Percentiles rank a stretch among this genome's conserved stretches.
Conservation (phyloP, 257 asterid genomes). For the Rubia yunnanensis region DNA sequence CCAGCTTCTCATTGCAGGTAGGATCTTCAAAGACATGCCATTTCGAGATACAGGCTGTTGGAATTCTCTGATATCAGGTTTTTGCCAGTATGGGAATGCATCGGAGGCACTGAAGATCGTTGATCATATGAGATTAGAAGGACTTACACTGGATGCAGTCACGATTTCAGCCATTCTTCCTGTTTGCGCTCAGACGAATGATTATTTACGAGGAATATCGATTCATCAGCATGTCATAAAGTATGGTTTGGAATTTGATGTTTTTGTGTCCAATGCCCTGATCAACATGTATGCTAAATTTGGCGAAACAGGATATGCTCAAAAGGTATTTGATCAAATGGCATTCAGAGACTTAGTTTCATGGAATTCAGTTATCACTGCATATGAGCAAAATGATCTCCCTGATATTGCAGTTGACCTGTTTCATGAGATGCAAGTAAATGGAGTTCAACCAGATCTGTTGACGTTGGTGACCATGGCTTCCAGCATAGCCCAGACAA, state of each 20-base stretch:
- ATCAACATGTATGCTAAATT: slow-evolving; percentile 6
- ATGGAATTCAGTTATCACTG: slow-evolving; percentile 1
- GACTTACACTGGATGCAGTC: slow-evolving; percentile 51
- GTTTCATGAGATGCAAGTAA: slow-evolving; percentile 45
- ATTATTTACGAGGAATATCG: slow-evolving; percentile 35
- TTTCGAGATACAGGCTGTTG: slow-evolving; percentile 79
- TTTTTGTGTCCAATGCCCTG: slow-evolving; percentile 47
- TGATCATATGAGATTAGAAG: slow-evolving; percentile 56
- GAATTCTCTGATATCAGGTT: slow-evolving; percentile 88
- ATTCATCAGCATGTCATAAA: slow-evolving; percentile 59
- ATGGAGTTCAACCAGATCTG: slow-evolving; percentile 46
- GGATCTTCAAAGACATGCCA: slow-evolving; percentile 65
- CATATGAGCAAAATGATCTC: slow-evolving; percentile 50
- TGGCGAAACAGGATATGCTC: not conserved
- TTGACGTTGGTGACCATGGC: slow-evolving; percentile 64
- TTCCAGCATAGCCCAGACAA: slow-evolving; percentile 61
- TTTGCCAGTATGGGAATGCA: slow-evolving; percentile 53
- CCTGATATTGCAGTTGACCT: slow-evolving; percentile 37
- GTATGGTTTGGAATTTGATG: slow-evolving; percentile 51
- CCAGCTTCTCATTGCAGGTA: slow-evolving; percentile 31
- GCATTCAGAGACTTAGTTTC: slow-evolving; percentile 1
- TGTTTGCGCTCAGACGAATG: slow-evolving; percentile 52
- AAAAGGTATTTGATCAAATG: slow-evolving; percentile 3
- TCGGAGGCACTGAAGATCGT: slow-evolving; percentile 46
- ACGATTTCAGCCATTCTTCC: slow-evolving; percentile 67